Percentiles rank a stretch among this genome's conserved stretches.
These are phyloP conservation scores for Pleomassaria siparia DNA, from an alignment of 2,329 filamentous ascomycete genomes.

Conservation along the genomic window DNA sequence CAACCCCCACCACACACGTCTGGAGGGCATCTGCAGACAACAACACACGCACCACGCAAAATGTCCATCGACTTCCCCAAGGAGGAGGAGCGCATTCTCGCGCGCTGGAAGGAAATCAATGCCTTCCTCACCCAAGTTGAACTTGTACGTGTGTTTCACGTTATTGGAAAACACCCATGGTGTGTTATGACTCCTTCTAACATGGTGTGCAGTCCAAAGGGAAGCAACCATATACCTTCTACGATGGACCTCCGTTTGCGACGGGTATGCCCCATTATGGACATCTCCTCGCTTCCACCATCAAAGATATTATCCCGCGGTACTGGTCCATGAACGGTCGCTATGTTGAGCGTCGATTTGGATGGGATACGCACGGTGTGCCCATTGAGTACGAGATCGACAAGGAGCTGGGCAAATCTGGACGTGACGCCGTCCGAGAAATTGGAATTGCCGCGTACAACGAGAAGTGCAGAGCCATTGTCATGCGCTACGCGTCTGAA, in stretches of 20 bases:
- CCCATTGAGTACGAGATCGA: constrained; percentile 98
- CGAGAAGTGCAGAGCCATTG: constrained; percentile 84
- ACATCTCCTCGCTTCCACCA: constrained; percentile 85
- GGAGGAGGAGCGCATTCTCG: constrained; percentile 83
- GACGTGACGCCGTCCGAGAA: constrained; percentile 82
- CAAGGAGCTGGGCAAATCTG: constrained; percentile 88
- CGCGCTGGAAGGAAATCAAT: constrained; percentile 86
- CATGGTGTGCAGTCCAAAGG: constrained; percentile 61
- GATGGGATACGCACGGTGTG: constrained; percentile 93
- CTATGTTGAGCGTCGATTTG: constrained; percentile 88
- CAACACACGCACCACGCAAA: constrained; percentile 16
- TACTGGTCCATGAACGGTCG: constrained; percentile 98
- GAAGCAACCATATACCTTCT: constrained; percentile 87
- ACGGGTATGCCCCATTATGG: constrained; percentile 67
- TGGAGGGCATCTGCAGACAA: constrained; percentile 18
- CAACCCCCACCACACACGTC: constrained; percentile 27
- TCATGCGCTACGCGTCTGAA: constrained; percentile 85
- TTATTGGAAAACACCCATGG: not conserved
- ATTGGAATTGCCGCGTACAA: constrained; percentile 90
- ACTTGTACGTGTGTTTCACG: constrained; percentile 48
- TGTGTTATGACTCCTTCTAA: constrained; percentile 12
- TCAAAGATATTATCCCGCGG: constrained; percentile 94
- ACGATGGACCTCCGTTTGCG: constrained; percentile 65
- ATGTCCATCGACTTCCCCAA: constrained; percentile 93
- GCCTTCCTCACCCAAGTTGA: constrained; percentile 88